Percentiles rank a stretch among this genome's conserved stretches.
Evolutionary conservation across 2,329 filamentous ascomycete genomes (phyloP).

Genomic region (Amauroascus niger): DNA sequence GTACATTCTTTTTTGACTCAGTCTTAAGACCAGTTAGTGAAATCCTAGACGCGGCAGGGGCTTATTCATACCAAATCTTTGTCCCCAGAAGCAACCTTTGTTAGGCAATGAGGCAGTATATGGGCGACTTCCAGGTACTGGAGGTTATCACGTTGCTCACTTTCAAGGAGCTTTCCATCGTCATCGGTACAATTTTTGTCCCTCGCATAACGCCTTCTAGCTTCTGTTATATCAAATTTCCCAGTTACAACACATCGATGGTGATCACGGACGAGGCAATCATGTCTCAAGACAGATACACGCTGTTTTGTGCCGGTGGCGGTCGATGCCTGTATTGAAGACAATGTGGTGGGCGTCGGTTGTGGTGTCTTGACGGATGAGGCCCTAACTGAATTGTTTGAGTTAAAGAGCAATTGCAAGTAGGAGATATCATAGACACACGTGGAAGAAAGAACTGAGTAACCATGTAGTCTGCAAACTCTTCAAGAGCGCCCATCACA

Average conservation of each 20-base stretch:
- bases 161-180: conserved; percentile 3
- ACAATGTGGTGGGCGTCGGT: conserved; percentile 15
- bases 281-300: conserved; percentile 13
- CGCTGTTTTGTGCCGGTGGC: not conserved
- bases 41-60: not conserved
- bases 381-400: conserved; percentile 16
- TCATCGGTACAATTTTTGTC: conserved; percentile 7
- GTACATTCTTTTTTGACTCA: conserved; percentile 9
- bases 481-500: conserved; percentile 10
- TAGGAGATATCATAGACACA: conserved; percentile 6
- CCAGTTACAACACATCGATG: conserved; percentile 16
- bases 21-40: conserved; percentile 6
- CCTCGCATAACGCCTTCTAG: conserved; percentile 8
- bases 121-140: conserved; percentile 8
- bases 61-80: conserved; percentile 17
- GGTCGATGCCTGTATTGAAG: conserved; percentile 4
- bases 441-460: conserved; percentile 19
- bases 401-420: conserved; percentile 8
- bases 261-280: conserved; percentile 16
- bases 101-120: conserved; percentile 15
- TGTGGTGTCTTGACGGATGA: conserved; percentile 17
- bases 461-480: conserved; percentile 20
- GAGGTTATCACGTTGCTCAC: conserved; percentile 1
- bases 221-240: conserved; percentile 4
- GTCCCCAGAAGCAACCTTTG: conserved; percentile 16